Evolutionary conservation across 805 yeast genomes (phyloP).

Genomic region (Scheffersomyces ergatensis): DNA sequence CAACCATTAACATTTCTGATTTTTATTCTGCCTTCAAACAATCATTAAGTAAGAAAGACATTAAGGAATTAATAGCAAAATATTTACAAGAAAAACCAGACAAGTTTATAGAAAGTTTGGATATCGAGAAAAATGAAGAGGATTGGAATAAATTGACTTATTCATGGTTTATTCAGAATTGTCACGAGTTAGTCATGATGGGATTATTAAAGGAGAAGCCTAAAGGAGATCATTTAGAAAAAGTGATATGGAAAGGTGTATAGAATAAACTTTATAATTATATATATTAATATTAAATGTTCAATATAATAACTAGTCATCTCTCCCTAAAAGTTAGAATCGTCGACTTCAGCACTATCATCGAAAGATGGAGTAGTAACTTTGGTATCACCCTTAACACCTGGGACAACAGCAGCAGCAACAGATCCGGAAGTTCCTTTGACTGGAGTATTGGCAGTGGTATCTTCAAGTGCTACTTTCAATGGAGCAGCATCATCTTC

Average conservation of each 20-base stretch:
- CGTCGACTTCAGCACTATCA: not conserved
- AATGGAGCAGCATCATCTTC: not conserved
- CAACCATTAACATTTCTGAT: constrained; percentile 64
- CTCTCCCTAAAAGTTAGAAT: too few relatives aligned
- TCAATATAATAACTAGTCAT: too few relatives aligned
- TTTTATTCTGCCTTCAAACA: constrained; percentile 61
- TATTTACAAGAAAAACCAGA: constrained; percentile 11
- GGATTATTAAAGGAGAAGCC: constrained; percentile 68
- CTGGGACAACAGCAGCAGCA: not conserved
- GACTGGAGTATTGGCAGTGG: not conserved
- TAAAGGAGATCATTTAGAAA: constrained; percentile 66
- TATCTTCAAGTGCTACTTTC: not conserved
- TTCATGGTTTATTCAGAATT: constrained; percentile 72
- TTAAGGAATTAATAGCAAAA: constrained; percentile 14
- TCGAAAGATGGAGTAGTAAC: not conserved
- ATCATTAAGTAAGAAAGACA: constrained; percentile 30
- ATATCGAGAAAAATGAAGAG: constrained; percentile 23
- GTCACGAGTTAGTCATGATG: constrained; percentile 65
- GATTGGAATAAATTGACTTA: constrained; percentile 64
- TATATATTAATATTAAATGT: too few relatives aligned
- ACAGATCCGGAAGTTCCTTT: not conserved
- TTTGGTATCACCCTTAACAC: not conserved
- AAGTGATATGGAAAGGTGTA: constrained; percentile 67
- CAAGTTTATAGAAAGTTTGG: constrained; percentile 8
- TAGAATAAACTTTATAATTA: constrained; percentile 15